Conservation (phyloP, 2,329 filamentous ascomycete species). For the Apiospora saccharicola region DNA sequence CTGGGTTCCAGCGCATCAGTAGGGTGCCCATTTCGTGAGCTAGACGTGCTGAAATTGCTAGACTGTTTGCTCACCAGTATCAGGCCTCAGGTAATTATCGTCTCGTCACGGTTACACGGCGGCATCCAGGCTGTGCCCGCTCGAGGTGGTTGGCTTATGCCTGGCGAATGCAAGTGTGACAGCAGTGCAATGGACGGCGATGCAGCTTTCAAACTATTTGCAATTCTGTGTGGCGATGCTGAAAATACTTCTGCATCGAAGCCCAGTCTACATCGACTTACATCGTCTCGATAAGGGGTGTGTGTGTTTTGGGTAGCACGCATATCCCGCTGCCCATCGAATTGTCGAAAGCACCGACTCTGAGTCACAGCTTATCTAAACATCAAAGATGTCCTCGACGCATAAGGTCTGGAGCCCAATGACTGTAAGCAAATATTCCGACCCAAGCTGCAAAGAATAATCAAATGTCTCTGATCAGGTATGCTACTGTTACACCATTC, state of each 20-base stretch:
- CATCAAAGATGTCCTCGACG: background rate
- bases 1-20: constrained; percentile 1
- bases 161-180: constrained; percentile 19
- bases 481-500: constrained; percentile 7
- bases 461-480: constrained; percentile 8
- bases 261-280: background rate
- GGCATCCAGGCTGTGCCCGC: background rate
- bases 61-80: background rate
- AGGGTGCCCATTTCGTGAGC: background rate
- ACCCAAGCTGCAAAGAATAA: background rate
- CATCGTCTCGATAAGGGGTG: background rate
- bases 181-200: background rate
- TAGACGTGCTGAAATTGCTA: background rate
- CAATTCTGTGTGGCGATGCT: constrained; percentile 10
- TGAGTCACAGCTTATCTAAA: background rate
- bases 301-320: background rate
- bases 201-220: background rate
- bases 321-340: background rate
- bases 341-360: background rate
- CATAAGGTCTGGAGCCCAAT: background rate
- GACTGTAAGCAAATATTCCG: background rate
- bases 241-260: constrained; percentile 1
- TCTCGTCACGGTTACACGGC: constrained; percentile 12
- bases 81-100: constrained; percentile 12
- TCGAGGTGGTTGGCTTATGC: background rate